Base-by-base conservation (phyloP, 2,329 filamentous ascomycete genomes). In the Phialophora tarda region DNA sequence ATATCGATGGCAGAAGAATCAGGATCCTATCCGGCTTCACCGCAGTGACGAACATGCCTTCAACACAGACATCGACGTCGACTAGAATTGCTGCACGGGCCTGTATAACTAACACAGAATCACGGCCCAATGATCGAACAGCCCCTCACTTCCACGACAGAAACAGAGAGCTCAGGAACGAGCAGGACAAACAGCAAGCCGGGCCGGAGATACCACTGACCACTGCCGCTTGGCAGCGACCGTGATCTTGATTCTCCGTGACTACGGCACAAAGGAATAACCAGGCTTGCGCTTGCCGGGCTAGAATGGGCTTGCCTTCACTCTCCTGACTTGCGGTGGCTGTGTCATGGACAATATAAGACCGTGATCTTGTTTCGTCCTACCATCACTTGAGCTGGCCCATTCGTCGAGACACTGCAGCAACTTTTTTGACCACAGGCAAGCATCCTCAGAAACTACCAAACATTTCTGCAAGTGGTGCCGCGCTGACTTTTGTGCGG, bases 151-250 rank as follows among this genome's bases (percentile, higher is more conserved):
- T 50, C 48, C 59, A 61, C 59, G 23, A 41, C 59, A 53, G 59
- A 54, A 30, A 41, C 59, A 53, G 59, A 54, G 34, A 14, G 47
- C 24, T 14, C 59, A 53, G 32, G 12, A 41, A 44, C 6, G 28
- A 61, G 4, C 26, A 60, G 24, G 26, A 61, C 59, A 51, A 61
- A 28, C 59, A 61, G 26, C 26, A 26, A 26, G 48, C 51, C 32
- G 59, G 30, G 30, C 47, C 47, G 30, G 24, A 47, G 34, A 50
- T 23, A 4, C 47, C 47, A 26, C 41, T 21, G 24, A 44, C 57
- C 12, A 32, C 30, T 1, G 0, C 38, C 12, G 14, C 14, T 41
- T 7, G n/a, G 21, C 10, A 50, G 24, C 21, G 48, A 26, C 4
- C 21, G 24, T 50, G 47, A 23, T 8, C n/a, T 51, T 51, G 21